phyloP scores from a whole-genome alignment of 23 red algal genomes.

The Gracilariopsis chorda region DNA sequence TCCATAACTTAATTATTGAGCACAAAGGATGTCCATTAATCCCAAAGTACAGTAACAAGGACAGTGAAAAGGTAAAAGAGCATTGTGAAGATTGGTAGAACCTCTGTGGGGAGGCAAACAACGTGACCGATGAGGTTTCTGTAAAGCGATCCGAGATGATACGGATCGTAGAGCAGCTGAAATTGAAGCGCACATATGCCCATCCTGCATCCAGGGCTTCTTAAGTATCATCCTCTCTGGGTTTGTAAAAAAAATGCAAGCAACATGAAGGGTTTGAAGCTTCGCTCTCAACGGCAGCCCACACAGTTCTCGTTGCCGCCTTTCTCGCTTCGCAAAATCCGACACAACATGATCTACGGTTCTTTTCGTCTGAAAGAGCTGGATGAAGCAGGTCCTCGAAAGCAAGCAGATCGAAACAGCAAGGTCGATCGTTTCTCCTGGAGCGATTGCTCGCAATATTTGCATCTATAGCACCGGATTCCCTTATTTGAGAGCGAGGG shows the following conservation, averaged over 20 bases:
- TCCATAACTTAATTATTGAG: background rate
- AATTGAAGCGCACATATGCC: background rate
- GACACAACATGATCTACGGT: constrained; percentile 28
- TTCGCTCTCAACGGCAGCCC: background rate
- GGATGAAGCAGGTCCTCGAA: background rate
- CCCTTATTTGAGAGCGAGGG: background rate
- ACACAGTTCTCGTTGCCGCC: constrained; percentile 20
- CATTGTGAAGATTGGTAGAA: background rate
- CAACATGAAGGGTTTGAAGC: background rate
- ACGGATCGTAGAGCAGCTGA: background rate
- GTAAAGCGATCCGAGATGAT: background rate
- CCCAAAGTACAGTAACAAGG: background rate
- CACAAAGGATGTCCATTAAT: background rate
- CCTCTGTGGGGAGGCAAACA: background rate
- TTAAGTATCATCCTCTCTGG: no score
- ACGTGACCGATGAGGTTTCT: background rate
- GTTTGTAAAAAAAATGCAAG: background rate
- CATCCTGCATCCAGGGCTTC: no score
- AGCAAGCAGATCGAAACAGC: background rate
- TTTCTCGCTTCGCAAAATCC: constrained; percentile 42
- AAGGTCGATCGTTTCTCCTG: constrained; percentile 8
- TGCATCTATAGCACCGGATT: constrained; percentile 4
- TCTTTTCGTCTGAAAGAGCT: constrained; percentile 25
- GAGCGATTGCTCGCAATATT: constrained; percentile 44
- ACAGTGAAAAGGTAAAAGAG: background rate